Evolutionary conservation across 2,329 filamentous ascomycete genomes (phyloP), one percentile per base, ranked within the genome.

Genomic region (Leptographium flavum): DNA sequence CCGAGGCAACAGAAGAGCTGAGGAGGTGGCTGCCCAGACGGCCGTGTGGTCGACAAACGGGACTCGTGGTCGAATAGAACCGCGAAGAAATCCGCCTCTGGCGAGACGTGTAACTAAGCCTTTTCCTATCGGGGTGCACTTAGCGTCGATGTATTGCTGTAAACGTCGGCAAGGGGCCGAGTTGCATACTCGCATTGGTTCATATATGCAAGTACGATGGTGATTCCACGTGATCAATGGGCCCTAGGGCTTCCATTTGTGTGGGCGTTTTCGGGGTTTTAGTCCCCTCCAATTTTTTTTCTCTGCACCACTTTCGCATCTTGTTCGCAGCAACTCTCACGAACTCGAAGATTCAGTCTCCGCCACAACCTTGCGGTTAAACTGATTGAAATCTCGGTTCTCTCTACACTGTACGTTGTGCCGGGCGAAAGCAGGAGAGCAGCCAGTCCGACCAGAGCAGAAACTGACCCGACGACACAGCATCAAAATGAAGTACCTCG

Each of bases 301-400:
- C 39, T 35, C 17, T n/a, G 30, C 42, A 43, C 46, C 38, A 45
- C 42, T 21, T 17, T 39, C 21, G 45, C 45, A 41, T 45, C 39
- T 46, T 37, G 47, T 35, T 38, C 48, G 38, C 41, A 38, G 14
- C 17, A 46, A 30, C 31, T 39, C 38, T 27, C 21, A n/a, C 31
- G 46, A 82, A 94, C 87, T 86, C 76, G 86, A 92, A 87, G 87
- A 82, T 77, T 93, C 90, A 95, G 90, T 96, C 90, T 94, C 90
- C 90, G 88, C 83, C 81, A 43, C 46, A 49, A 84, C 81, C 67
- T 60, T 68, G 85, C 87, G 90, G 90, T 95, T 94, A 94, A 96
- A 94, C 83, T 80, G 90, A 96, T 96, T 96, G 90, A 87, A 72
- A 74, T 83, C 83, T 88, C 84, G 74, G 82, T 83, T 88, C 87